Base-by-base conservation (phyloP, 345 rosid genomes). In the Erucastrum elatum region DNA sequence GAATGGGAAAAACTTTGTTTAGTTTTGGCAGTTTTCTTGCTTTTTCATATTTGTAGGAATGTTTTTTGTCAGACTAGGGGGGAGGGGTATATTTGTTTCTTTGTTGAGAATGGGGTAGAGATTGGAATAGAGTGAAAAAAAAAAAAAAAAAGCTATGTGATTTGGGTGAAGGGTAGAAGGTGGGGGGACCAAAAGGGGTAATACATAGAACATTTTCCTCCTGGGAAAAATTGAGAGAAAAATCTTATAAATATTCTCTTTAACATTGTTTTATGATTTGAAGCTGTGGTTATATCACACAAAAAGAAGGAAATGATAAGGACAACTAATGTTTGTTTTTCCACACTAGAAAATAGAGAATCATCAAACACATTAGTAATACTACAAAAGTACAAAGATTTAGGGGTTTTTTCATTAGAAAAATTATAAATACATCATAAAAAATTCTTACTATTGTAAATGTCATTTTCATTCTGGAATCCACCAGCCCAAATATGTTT, bases 31-130 rank as follows among this genome's bases (percentile, higher is more conserved):
- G n/a, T 51, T 12, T 39, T 21, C 33, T 5, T 30, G 6, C 12
- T 71, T 55, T 1, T 8, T 70, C 46, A 35, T 77, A 34, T 64
- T 77, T 71, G 3, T 78, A 72, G 69, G 15, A 78, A 72, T 72
- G 64, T 66, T 78, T 71, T 66, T 77, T 49, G 62, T 59, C 67
- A 78, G 77, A 59, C n/a, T 72, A 72, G 81, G 60, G 41, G 64
- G 67, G 81, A 49, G 41, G 64, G 67, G 61, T 0, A 11, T 35
- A 10, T 71, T 71, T 4, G 49, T 68, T 67, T 70, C 39, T 51
- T 69, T 62, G 81, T 8, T 10, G 53, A 46, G 49, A 64, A 70
- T 55, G 56, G 66, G 76, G 81, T 78, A 71, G 71, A 39, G 49
- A 68, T 39, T 68, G 73, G 72, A 27, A 67, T 66, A 75, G 73